phyloP scores from a whole-genome alignment of 2,329 filamentous ascomycete species.

The Microdochium trichocladiopsis region DNA sequence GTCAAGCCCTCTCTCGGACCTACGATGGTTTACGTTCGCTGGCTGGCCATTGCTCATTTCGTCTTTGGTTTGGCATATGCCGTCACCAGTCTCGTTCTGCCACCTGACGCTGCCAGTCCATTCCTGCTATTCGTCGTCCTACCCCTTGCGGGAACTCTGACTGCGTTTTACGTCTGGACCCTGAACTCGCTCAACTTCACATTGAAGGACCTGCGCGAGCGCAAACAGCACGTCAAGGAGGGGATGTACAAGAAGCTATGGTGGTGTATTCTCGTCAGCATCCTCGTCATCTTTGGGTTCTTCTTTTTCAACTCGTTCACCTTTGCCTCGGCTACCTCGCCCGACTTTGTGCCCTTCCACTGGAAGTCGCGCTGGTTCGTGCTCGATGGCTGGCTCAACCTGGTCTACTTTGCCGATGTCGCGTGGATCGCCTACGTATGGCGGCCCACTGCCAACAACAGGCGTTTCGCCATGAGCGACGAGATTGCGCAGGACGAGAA shows the following conservation, averaged over 20 bases:
- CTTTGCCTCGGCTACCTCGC: constrained; percentile 77
- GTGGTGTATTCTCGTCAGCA: constrained; percentile 92
- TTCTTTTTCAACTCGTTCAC: constrained; percentile 98
- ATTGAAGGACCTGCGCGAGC: constrained; percentile 90
- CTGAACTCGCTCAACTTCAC: constrained; percentile 91
- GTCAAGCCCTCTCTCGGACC: constrained; percentile 88
- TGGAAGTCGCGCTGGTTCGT: constrained; percentile 99
- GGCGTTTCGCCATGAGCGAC: constrained; percentile 97
- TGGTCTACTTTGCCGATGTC: constrained; percentile 93
- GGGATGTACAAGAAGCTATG: constrained; percentile 97
- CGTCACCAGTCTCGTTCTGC: constrained; percentile 80
- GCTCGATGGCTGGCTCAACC: constrained; percentile 91
- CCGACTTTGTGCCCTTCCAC: constrained; percentile 89
- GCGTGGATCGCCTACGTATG: constrained; percentile 91
- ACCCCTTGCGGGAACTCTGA: constrained; percentile 83
- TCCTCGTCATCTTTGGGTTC: constrained; percentile 93
- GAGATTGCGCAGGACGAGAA: constrained; percentile 98
- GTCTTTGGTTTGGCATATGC: constrained; percentile 92
- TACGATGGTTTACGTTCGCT: constrained; percentile 90
- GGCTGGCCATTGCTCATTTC: constrained; percentile 87
- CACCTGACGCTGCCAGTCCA: constrained; percentile 76
- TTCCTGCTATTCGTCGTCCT: constrained; percentile 90
- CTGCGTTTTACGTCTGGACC: constrained; percentile 98
- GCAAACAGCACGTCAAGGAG: constrained; percentile 90
- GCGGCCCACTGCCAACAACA: constrained; percentile 94